phyloP scores from a whole-genome alignment of 225 moss, liverwort and hornwort genomes.

The Lunularia cruciata region DNA sequence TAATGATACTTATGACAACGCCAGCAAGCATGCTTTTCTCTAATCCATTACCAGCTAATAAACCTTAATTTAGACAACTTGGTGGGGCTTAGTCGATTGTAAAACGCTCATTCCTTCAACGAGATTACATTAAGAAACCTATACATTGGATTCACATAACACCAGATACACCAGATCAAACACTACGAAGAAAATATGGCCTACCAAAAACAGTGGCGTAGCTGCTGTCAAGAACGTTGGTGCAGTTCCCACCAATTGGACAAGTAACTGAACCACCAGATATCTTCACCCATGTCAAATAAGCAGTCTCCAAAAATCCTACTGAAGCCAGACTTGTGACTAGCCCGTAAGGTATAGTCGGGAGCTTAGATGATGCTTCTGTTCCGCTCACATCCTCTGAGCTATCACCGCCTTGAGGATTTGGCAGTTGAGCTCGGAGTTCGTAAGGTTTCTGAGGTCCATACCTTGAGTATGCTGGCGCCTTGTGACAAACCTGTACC shows the following conservation, averaged over 20 bases:
- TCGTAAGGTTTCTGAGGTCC: neutral
- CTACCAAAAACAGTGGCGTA: slow-evolving; percentile 78
- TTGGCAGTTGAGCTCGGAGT: slow-evolving; percentile 27
- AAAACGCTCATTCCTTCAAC: no score
- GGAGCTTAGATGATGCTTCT: slow-evolving; percentile 27
- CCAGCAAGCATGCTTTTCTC: no score
- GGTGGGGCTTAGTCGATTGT: no score
- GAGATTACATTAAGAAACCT: no score
- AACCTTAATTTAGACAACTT: no score
- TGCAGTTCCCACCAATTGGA: slow-evolving; percentile 68
- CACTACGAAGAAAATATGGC: no score
- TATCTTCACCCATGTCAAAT: slow-evolving; percentile 81
- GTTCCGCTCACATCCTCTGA: neutral
- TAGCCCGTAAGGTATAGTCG: slow-evolving; percentile 66
- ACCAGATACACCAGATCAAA: no score
- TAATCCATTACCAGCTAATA: no score
- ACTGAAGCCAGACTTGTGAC: slow-evolving; percentile 69
- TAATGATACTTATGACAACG: no score
- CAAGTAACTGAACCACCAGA: slow-evolving; percentile 71
- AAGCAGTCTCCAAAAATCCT: slow-evolving; percentile 75
- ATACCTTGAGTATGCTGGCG: neutral
- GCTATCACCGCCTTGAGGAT: slow-evolving; percentile 14
- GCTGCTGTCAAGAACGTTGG: slow-evolving; percentile 88
- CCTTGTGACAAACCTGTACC: slow-evolving; percentile 11
- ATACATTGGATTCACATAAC: no score